A percentile compares a stretch with the other conserved stretches of the same genome.
Evolutionary conservation across 2,329 filamentous ascomycete genomes (phyloP).

Genomic region (Phaeomoniella chlamydospora): DNA sequence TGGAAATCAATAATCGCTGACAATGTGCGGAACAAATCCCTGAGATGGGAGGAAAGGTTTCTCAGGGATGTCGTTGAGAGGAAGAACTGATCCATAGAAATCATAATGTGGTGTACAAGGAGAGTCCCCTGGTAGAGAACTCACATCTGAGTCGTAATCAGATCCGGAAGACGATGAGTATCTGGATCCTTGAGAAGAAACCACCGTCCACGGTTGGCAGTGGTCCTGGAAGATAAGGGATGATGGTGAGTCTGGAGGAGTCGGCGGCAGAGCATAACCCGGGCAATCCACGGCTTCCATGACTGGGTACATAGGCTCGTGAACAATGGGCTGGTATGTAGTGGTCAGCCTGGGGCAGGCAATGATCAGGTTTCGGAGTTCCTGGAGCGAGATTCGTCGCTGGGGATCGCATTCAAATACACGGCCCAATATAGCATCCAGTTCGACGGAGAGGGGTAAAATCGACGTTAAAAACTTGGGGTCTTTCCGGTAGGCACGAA

Average conservation of each 20-base stretch:
- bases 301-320: constrained; percentile 13
- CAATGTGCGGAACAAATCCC: neutral
- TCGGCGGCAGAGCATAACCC: constrained; percentile 19
- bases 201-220: neutral
- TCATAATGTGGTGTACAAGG: neutral
- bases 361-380: constrained; percentile 64
- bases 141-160: neutral
- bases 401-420: constrained; percentile 80
- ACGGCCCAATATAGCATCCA: constrained; percentile 73
- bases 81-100: neutral
- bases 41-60: neutral
- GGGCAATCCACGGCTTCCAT: constrained; percentile 19
- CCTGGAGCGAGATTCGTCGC: constrained; percentile 65
- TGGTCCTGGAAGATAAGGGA: constrained; percentile 3
- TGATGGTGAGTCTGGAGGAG: constrained; percentile 15
- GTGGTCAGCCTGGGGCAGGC: constrained; percentile 60
- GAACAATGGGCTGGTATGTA: constrained; percentile 23
- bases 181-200: neutral
- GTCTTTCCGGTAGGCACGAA: constrained; percentile 76
- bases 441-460: constrained; percentile 73
- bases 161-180: neutral
- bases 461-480: constrained; percentile 84
- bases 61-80: neutral
- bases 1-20: neutral
- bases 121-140: neutral